Evolutionary conservation across 345 rosid genomes (phyloP), one percentile per base, ranked within the genome.

Genomic region (Acer yangbiense): DNA sequence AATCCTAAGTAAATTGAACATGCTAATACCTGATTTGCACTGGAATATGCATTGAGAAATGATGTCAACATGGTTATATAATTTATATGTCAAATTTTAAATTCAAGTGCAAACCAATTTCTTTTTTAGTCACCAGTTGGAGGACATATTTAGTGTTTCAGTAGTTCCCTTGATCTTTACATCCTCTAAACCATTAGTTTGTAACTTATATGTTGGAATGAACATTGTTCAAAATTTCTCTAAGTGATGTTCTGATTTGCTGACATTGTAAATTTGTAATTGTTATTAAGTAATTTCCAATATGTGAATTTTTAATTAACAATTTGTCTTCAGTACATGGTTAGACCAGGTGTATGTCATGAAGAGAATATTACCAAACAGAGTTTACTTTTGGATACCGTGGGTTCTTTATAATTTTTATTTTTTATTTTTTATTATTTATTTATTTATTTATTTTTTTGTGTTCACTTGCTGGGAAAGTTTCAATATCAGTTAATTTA

Each of bases 211-310:
- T 54, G 64, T 54, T 71, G 75, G 32, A 32, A 71, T 71, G 35
- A 71, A 18, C 46, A 65, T 29, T 18, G 23, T 12, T 71, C 23
- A 13, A 57, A 71, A 29, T 32, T 71, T 25, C 74, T 71, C 29
- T 11, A 21, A 21, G n/a, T n/a, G 10, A 17, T 7, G 29, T 71
- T 11, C 44, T 35, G 18, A 71, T 10, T 71, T 46, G 75, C 16
- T 18, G 27, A 12, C 16, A 18, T 57, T 57, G 65, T 32, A n/a
- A 17, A 35, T 35, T 17, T 57, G 65, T 32, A 11, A 9, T n/a
- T 35, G 18, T 57, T 55, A 14, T 50, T 16, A 18, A n/a, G 27
- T 52, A 4, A 32, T 29, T 55, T 55, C 75, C 11, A 9, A 1
- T 55, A 16, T 55, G 29, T 9, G 3, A 65, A 27, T 32, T 12